Percentiles rank a stretch among this genome's conserved stretches.
Conservation (phyloP, 768 basidiomycete genomes). For the Suillus decipiens region DNA sequence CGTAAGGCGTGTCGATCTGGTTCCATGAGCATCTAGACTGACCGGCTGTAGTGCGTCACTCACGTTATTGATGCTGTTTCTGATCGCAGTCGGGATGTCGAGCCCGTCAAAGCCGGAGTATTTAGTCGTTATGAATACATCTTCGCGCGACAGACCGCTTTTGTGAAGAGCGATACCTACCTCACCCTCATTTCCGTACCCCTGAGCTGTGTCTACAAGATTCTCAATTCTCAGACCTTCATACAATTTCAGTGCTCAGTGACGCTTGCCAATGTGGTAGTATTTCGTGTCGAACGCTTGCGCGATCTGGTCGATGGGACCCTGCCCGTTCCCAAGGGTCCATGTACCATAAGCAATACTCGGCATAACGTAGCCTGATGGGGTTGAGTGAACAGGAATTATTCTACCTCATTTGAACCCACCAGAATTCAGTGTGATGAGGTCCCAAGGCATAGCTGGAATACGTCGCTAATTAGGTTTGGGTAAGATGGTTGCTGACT, state of each 20-base stretch:
- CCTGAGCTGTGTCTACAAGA: slow-evolving; percentile 56
- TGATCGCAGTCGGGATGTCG: slow-evolving; percentile 55
- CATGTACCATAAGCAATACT: slow-evolving; percentile 67
- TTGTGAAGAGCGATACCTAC: slow-evolving; percentile 41
- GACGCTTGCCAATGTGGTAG: slow-evolving; percentile 55
- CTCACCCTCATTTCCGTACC: slow-evolving; percentile 61
- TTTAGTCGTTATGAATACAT: slow-evolving; percentile 69
- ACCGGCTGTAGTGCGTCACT: slow-evolving; percentile 19
- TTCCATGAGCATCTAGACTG: neutral
- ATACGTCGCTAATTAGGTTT: neutral
- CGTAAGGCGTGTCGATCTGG: slow-evolving; percentile 63
- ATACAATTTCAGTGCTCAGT: neutral
- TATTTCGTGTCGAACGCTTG: slow-evolving; percentile 65
- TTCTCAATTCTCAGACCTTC: neutral
- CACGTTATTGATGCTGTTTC: slow-evolving; percentile 58
- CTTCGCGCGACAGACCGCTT: slow-evolving; percentile 55
- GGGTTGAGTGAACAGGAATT: neutral
- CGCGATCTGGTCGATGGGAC: slow-evolving; percentile 53
- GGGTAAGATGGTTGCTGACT: neutral
- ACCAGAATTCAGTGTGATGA: slow-evolving; percentile 64
- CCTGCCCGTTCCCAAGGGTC: slow-evolving; percentile 59
- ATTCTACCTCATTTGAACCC: slow-evolving; percentile 15
- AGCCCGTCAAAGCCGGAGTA: slow-evolving; percentile 54
- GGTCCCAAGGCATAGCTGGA: slow-evolving; percentile 57
- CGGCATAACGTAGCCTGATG: slow-evolving; percentile 44